phyloP scores from a whole-genome alignment of 140 eudicot genomes.

The Flaveria floridana region DNA sequence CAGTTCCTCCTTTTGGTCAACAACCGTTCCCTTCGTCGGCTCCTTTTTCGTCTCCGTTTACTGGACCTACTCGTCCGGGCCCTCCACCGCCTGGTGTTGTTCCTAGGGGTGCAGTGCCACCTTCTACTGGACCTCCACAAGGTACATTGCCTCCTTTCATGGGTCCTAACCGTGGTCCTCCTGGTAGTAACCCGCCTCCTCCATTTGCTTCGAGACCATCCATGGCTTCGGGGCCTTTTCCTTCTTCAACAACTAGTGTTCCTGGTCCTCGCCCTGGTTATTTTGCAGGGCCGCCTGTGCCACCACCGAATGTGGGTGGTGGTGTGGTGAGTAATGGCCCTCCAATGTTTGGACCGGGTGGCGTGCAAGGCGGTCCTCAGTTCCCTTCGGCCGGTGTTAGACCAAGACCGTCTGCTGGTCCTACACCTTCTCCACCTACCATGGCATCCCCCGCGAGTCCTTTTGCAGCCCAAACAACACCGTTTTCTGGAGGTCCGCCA shows the following conservation, averaged over 20 bases:
- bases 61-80: slow-evolving; percentile 58
- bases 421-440: slow-evolving; percentile 50
- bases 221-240: slow-evolving; percentile 43
- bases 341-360: slow-evolving; percentile 54
- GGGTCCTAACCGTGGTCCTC: slow-evolving; percentile 53
- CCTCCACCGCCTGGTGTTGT: slow-evolving; percentile 78
- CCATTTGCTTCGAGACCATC: slow-evolving; percentile 44
- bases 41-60: slow-evolving; percentile 37
- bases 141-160: slow-evolving; percentile 57
- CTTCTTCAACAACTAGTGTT: slow-evolving; percentile 28
- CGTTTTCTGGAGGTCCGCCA: slow-evolving; percentile 47
- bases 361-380: slow-evolving; percentile 56
- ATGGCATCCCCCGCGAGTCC: slow-evolving; percentile 43
- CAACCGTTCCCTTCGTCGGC: slow-evolving; percentile 48
- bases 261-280: slow-evolving; percentile 57
- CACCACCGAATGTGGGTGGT: slow-evolving; percentile 36
- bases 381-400: slow-evolving; percentile 53
- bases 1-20: slow-evolving; percentile 64
- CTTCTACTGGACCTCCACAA: slow-evolving; percentile 58
- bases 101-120: slow-evolving; percentile 58
- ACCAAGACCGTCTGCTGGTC: slow-evolving; percentile 47
- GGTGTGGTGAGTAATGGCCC: slow-evolving; percentile 72
- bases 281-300: slow-evolving; percentile 41
- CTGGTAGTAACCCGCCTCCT: slow-evolving; percentile 42
- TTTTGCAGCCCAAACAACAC: slow-evolving; percentile 47